These are phyloP conservation scores for Martensiomyces pterosporus DNA, from an alignment of 192 early-diverging fungal genomes.

Conservation along the genomic window DNA sequence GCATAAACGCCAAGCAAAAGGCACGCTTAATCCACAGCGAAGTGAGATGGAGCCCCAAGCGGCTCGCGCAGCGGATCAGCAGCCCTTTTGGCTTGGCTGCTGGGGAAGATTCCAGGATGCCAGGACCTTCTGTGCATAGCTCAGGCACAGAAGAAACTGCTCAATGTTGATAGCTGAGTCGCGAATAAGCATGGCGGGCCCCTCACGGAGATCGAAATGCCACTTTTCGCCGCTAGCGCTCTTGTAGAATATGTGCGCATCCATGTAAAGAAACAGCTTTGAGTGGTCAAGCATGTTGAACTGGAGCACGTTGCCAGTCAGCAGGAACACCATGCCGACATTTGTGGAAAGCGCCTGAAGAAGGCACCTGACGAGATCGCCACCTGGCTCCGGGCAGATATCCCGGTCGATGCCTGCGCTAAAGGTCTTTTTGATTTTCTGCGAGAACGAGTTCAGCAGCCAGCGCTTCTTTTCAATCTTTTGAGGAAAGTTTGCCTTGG, in stretches of 20 bases:
- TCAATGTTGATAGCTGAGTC: conserved; percentile 37
- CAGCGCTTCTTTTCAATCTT: conserved; percentile 42
- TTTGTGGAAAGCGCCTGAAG: conserved; percentile 37
- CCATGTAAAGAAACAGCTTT: conserved; percentile 45
- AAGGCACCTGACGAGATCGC: conserved; percentile 17
- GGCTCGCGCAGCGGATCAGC: neutral
- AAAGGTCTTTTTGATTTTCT: conserved; percentile 28
- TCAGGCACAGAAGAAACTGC: conserved; percentile 41
- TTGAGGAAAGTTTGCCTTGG: conserved; percentile 17
- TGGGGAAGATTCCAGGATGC: conserved; percentile 22
- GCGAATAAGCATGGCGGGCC: conserved; percentile 39
- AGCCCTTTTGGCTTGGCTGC: neutral
- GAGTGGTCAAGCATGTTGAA: conserved; percentile 41
- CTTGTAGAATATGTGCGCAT: conserved; percentile 39
- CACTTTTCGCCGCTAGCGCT: conserved; percentile 29
- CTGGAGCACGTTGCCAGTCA: conserved; percentile 47
- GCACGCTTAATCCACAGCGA: no score
- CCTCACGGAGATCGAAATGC: conserved; percentile 47
- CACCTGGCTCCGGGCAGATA: conserved; percentile 10
- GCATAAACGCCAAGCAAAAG: no score
- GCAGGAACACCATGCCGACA: conserved; percentile 39
- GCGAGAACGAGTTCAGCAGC: conserved; percentile 25
- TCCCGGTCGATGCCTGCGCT: conserved; percentile 22
- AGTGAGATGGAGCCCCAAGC: no score
- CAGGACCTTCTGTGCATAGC: conserved; percentile 38